phyloP scores from a whole-genome alignment of 306 rosid genomes.

The Alnus rubra region DNA sequence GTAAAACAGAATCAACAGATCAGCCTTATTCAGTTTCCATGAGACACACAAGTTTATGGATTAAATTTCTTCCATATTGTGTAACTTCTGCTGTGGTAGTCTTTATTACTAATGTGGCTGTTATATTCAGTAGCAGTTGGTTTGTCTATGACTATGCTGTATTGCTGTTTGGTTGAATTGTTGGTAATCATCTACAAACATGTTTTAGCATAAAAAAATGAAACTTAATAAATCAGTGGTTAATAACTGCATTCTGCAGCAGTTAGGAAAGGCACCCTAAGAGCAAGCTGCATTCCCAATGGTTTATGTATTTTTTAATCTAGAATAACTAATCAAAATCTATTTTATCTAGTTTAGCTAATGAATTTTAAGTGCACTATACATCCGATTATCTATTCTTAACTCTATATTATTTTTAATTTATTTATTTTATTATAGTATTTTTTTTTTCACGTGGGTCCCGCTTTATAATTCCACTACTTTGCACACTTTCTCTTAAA shows the following conservation, averaged over 20 bases:
- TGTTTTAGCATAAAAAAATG: neutral
- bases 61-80: neutral
- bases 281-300: no score
- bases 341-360: no score
- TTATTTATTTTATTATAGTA: no score
- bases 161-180: neutral
- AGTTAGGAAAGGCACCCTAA: neutral
- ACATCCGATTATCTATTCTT: no score
- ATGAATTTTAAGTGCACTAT: no score
- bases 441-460: no score
- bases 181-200: neutral
- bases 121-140: neutral
- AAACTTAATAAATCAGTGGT: neutral
- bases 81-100: neutral
- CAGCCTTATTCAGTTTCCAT: neutral
- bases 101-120: neutral
- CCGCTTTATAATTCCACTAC: no score
- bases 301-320: no score
- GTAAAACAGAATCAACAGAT: neutral
- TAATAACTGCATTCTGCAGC: neutral
- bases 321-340: no score
- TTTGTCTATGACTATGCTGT: neutral
- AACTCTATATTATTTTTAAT: no score
- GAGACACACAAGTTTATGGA: neutral
- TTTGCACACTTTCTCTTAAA: no score